A percentile compares a stretch with the other conserved stretches of the same genome.
phyloP scores from a whole-genome alignment of 2,329 filamentous ascomycete species.

The Cordyceps farinosa region DNA sequence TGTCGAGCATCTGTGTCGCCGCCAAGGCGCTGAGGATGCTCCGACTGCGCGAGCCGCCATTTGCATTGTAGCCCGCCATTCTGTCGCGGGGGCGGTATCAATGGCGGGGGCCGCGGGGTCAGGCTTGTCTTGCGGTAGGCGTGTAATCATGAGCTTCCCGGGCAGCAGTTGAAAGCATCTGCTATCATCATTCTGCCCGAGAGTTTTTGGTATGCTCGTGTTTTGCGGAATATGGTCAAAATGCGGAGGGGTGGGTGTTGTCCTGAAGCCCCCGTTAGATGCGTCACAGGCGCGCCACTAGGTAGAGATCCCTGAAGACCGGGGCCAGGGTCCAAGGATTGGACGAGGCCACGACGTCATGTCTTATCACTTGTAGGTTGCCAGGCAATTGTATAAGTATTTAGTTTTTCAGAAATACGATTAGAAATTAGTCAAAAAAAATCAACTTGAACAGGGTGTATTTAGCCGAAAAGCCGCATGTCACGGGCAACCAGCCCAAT shows the following conservation, averaged over 20 bases:
- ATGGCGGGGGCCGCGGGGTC: neutral
- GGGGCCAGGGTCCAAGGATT: conserved; percentile 1
- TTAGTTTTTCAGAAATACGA: too few species aligned
- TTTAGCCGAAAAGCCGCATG: neutral
- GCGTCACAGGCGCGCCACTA: conserved; percentile 10
- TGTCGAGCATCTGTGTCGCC: conserved; percentile 74
- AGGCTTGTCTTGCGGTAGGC: neutral
- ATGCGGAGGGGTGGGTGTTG: neutral
- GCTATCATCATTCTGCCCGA: conserved; percentile 8
- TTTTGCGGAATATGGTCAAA: neutral
- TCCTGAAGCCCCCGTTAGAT: conserved; percentile 2
- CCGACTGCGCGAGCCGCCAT: conserved; percentile 37
- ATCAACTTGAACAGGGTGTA: neutral
- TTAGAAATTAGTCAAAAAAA: too few species aligned
- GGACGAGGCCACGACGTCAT: neutral
- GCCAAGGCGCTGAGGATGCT: conserved; percentile 73
- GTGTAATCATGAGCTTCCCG: conserved; percentile 5
- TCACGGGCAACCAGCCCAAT: neutral
- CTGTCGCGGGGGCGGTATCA: conserved; percentile 14
- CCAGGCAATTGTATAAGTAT: too few species aligned
- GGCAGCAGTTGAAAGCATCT: conserved; percentile 1
- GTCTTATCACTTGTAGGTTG: neutral
- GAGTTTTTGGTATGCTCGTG: neutral
- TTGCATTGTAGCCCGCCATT: conserved; percentile 45
- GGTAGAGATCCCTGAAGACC: neutral